A percentile compares a stretch with the other conserved stretches of the same genome.
Conservation (phyloP, 2,329 filamentous ascomycete genomes). For the Fusarium heterosporum region DNA sequence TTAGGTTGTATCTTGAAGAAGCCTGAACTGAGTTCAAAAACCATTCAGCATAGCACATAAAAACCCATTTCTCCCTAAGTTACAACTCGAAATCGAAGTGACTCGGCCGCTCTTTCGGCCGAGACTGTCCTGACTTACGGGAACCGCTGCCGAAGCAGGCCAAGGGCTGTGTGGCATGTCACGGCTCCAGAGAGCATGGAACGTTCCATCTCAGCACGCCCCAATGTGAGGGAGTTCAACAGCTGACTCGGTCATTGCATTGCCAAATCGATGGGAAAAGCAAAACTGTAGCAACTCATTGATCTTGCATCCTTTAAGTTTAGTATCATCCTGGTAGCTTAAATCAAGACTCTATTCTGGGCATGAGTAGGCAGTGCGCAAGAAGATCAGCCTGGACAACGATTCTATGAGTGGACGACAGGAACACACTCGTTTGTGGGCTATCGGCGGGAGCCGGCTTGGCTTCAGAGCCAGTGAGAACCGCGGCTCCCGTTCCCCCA, state of each 20-base stretch:
- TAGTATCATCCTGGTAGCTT: neutral
- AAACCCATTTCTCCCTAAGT: neutral
- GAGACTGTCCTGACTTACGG: constrained; percentile 22
- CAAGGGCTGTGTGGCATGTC: constrained; percentile 32
- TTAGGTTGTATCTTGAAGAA: too few relatives aligned
- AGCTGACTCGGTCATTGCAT: neutral
- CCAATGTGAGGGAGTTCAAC: neutral
- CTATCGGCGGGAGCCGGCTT: constrained; percentile 38
- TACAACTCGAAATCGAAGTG: neutral
- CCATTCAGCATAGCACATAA: neutral
- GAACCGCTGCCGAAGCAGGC: constrained; percentile 19
- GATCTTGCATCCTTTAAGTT: neutral
- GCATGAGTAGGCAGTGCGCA: neutral
- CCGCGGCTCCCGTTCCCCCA: constrained; percentile 17
- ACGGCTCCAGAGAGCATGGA: constrained; percentile 36
- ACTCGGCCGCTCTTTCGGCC: constrained; percentile 37
- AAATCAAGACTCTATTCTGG: neutral
- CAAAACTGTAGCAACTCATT: neutral
- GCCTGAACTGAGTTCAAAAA: too few relatives aligned
- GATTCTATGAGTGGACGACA: constrained; percentile 1
- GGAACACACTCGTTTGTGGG: constrained; percentile 20
- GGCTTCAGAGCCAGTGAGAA: constrained; percentile 27
- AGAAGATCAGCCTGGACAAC: constrained; percentile 8
- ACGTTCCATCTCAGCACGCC: constrained; percentile 37
- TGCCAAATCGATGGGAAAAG: neutral